A percentile compares a stretch with the other conserved stretches of the same genome.
These are phyloP conservation scores for Trichoderma parareesei DNA, from an alignment of 495 filamentous ascomycete genomes.

Conservation along the genomic window DNA sequence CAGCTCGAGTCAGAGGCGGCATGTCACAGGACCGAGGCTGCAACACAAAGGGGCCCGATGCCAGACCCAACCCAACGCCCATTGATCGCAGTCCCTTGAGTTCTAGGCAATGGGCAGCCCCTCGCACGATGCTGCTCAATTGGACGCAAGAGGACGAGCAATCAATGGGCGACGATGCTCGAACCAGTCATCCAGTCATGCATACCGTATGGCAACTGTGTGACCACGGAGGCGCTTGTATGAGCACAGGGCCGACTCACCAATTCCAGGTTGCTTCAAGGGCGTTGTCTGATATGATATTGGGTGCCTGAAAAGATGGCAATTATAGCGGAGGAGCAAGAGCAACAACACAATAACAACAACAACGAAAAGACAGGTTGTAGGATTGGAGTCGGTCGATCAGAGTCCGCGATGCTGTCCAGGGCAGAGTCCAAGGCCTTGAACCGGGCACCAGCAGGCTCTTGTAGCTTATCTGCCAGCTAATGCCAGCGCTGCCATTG, in stretches of 20 bases:
- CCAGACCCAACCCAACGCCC: not conserved
- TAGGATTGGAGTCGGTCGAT: not conserved
- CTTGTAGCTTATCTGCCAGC: constrained; percentile 1
- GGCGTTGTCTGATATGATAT: not conserved
- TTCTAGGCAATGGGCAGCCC: not conserved
- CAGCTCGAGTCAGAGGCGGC: not conserved
- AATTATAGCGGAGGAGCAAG: not conserved
- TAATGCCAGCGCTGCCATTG: not conserved
- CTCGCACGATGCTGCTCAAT: not conserved
- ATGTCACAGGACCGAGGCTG: constrained; percentile 8
- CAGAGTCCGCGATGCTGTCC: not conserved
- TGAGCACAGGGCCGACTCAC: not conserved
- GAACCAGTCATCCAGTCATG: not conserved
- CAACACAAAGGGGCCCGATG: not conserved
- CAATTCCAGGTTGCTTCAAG: not conserved
- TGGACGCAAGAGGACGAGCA: not conserved
- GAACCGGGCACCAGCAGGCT: not conserved
- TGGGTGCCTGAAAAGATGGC: not conserved
- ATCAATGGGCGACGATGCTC: not conserved
- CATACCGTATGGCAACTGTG: not conserved
- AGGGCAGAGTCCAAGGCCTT: not conserved
- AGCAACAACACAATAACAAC: not conserved
- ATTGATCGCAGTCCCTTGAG: not conserved
- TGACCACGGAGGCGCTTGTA: not conserved
- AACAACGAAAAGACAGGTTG: not conserved